Evolutionary conservation across 371 early-diverging fungal genomes (phyloP).

Genomic region (Coemansia sp.): DNA sequence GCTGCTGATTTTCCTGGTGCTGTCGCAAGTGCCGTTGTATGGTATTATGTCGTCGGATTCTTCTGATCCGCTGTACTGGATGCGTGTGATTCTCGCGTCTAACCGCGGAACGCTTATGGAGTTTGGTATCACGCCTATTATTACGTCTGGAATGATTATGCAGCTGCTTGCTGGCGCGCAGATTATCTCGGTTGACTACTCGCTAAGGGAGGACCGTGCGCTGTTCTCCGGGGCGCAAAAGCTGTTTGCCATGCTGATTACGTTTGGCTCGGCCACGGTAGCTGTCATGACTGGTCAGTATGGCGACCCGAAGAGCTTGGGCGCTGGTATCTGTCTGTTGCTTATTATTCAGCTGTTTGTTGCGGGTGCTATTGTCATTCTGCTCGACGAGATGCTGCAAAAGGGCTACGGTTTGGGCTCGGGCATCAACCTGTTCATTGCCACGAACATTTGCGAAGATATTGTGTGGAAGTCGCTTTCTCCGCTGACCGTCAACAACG

Average conservation of each 20-base stretch:
- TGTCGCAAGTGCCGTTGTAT: conserved; percentile 99
- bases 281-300: conserved; percentile 98
- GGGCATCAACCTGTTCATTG: conserved; percentile 99
- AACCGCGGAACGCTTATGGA: conserved; percentile 99
- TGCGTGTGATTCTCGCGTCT: conserved; percentile 98
- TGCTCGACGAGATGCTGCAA: conserved; percentile 99
- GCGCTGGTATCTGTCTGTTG: conserved; percentile 88
- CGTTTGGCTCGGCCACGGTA: conserved; percentile 96
- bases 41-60: conserved; percentile 98
- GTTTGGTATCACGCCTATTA: conserved; percentile 98
- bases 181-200: conserved; percentile 97
- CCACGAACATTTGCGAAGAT: conserved; percentile 99
- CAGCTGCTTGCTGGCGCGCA: conserved; percentile 96
- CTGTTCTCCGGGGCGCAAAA: conserved; percentile 98
- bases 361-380: conserved; percentile 95
- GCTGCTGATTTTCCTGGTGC: conserved; percentile 96
- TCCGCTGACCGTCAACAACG: conserved; percentile 95
- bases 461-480: conserved; percentile 99
- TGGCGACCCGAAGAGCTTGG: conserved; percentile 93
- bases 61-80: conserved; percentile 98
- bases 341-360: conserved; percentile 96
- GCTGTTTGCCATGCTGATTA: conserved; percentile 87
- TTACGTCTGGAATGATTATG: conserved; percentile 99
- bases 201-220: conserved; percentile 97
- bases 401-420: conserved; percentile 99